Evolutionary conservation across 148 eudicot genomes (phyloP).

Genomic region (Amaranthus palmeri): DNA sequence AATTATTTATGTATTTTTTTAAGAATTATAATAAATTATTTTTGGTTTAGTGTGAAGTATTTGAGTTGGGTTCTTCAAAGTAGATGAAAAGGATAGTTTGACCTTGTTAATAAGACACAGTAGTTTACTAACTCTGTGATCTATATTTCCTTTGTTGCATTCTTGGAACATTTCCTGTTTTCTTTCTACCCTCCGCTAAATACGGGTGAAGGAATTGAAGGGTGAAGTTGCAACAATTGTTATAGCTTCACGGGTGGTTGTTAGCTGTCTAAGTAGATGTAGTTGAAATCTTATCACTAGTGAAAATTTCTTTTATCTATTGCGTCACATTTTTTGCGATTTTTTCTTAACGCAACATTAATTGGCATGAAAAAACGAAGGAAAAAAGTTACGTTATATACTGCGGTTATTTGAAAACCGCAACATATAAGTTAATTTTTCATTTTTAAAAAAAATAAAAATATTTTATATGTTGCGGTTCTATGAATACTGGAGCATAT

Average conservation of each 20-base stretch:
- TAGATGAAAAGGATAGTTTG: conserved; percentile 24
- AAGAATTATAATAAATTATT: background rate
- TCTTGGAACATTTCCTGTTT: background rate
- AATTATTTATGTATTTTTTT: background rate
- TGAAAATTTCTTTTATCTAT: too few species aligned
- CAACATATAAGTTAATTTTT: too few species aligned
- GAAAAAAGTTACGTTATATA: too few species aligned
- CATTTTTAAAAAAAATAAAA: too few species aligned
- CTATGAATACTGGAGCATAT: too few species aligned
- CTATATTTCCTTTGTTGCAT: background rate
- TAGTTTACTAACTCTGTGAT: conserved; percentile 11
- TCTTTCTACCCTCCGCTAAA: conserved; percentile 12
- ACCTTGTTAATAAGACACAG: conserved; percentile 16
- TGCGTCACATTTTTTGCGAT: too few species aligned
- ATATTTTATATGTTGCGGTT: too few species aligned
- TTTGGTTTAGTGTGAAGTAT: background rate
- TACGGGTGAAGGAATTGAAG: conserved; percentile 8
- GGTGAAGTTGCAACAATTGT: background rate
- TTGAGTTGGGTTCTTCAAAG: background rate
- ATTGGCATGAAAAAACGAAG: too few species aligned
- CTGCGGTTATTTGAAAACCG: too few species aligned
- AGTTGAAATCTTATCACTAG: too few species aligned
- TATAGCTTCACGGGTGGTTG: background rate
- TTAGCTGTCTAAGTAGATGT: too few species aligned
- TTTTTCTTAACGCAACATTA: too few species aligned